Percentiles rank a stretch among this genome's conserved stretches.
Evolutionary conservation across 345 rosid genomes (phyloP).

Genomic region (Corchorus capsularis): DNA sequence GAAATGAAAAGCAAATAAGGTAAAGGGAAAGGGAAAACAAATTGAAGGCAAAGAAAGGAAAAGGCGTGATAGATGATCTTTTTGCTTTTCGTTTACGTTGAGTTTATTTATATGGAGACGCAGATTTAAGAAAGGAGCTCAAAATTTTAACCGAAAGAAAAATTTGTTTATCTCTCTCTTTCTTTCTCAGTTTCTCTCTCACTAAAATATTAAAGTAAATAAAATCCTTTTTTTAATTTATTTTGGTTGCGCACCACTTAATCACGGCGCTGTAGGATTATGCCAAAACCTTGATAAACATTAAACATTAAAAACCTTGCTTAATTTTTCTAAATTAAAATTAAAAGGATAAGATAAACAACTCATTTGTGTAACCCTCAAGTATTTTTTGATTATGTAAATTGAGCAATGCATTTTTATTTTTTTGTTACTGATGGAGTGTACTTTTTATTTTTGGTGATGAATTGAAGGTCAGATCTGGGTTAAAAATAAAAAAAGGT

Average conservation of each 20-base stretch:
- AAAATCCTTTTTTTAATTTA: neutral
- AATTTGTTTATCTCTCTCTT: neutral
- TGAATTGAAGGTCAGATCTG: neutral
- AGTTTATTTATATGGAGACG: conserved; percentile 12
- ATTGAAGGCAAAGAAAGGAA: neutral
- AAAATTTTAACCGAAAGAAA: neutral
- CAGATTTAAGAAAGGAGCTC: conserved; percentile 14
- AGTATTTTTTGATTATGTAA: neutral
- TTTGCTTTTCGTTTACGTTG: conserved; percentile 27
- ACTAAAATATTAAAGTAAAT: no score
- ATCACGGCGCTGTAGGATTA: conserved; percentile 5
- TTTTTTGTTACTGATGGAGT: neutral
- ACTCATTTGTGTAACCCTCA: neutral
- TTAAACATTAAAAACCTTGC: neutral
- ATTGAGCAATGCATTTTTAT: neutral
- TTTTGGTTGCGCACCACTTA: conserved; percentile 24
- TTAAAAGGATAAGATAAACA: neutral
- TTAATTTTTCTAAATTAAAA: neutral
- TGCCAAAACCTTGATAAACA: neutral
- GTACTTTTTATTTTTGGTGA: conserved; percentile 1
- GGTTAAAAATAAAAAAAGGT: neutral
- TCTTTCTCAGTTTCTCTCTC: no score
- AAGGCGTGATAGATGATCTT: conserved; percentile 23
- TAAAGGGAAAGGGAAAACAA: neutral
- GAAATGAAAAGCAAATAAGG: neutral